phyloP scores from a whole-genome alignment of 2,329 filamentous ascomycete species.

The Fusarium redolens region DNA sequence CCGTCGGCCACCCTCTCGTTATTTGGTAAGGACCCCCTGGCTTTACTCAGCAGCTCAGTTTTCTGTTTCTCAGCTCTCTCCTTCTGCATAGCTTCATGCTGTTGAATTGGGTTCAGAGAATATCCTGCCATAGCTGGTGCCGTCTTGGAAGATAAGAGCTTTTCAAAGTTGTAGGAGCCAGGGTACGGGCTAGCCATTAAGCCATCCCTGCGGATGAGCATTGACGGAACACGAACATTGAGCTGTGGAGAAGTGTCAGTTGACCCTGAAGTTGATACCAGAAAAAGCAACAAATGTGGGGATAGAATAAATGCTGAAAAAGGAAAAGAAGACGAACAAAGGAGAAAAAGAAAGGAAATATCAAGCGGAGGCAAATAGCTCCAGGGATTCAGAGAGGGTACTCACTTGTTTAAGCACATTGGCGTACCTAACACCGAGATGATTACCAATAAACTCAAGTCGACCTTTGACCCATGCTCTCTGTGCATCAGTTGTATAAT shows the following conservation, averaged over 20 bases:
- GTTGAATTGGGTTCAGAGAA: constrained; percentile 58
- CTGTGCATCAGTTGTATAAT: constrained; percentile 70
- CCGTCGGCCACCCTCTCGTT: constrained; percentile 54
- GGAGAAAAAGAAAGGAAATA: not conserved
- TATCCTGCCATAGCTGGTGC: constrained; percentile 51
- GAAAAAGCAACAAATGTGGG: constrained; percentile 19
- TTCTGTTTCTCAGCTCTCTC: constrained; percentile 57
- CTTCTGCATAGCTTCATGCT: constrained; percentile 60
- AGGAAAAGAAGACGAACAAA: not conserved
- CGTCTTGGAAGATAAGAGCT: constrained; percentile 55
- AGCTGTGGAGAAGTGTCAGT: constrained; percentile 54
- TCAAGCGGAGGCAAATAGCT: not conserved
- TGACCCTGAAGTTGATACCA: constrained; percentile 21
- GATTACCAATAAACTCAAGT: constrained; percentile 64
- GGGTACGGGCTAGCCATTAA: constrained; percentile 59
- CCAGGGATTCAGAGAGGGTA: not conserved
- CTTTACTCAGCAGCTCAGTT: constrained; percentile 56
- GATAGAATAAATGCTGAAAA: not conserved
- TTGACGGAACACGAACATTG: constrained; percentile 69
- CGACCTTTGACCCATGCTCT: constrained; percentile 66
- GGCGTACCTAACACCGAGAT: constrained; percentile 69
- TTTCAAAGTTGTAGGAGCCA: constrained; percentile 57
- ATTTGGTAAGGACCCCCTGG: constrained; percentile 51
- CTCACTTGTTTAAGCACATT: constrained; percentile 65
- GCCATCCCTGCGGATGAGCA: constrained; percentile 68